Conservation (phyloP, 148 eudicot genomes). For the Heliamphora exappendiculata region DNA sequence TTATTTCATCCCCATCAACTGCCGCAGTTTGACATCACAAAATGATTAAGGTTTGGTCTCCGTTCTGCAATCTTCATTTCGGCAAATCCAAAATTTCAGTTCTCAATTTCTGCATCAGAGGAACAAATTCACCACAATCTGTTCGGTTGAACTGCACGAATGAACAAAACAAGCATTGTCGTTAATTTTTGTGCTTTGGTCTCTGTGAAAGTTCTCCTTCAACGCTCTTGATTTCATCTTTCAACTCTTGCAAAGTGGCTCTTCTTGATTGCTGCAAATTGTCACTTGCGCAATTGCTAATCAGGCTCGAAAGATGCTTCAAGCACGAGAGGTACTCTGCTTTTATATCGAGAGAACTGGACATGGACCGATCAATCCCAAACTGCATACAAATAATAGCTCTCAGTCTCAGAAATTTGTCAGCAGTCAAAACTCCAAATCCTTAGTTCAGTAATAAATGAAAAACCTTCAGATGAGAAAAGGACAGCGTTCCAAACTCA, state of each 20-base stretch:
- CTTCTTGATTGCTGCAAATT: slow-evolving; percentile 12
- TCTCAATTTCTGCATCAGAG: neutral
- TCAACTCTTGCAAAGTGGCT: slow-evolving; percentile 31
- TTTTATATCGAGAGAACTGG: slow-evolving; percentile 28
- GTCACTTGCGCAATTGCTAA: slow-evolving; percentile 15
- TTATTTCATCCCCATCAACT: no score
- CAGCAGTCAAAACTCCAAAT: neutral
- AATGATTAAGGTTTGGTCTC: no score
- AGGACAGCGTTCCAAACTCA: neutral
- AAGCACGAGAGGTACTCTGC: slow-evolving; percentile 52
- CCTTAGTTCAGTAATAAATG: neutral
- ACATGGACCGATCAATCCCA: slow-evolving; percentile 23
- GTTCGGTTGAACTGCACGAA: neutral
- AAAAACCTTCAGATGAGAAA: neutral
- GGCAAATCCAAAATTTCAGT: neutral
- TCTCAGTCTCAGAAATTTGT: neutral
- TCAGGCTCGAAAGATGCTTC: slow-evolving; percentile 36
- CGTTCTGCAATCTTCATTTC: neutral
- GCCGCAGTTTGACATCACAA: no score
- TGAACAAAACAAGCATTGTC: neutral
- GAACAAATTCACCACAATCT: neutral
- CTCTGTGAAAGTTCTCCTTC: slow-evolving; percentile 31
- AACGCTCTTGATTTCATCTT: slow-evolving; percentile 43
- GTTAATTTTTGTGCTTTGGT: slow-evolving; percentile 5
- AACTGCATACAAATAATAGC: slow-evolving; percentile 33